Percentiles rank a stretch among this genome's conserved stretches.
phyloP scores from a whole-genome alignment of 805 yeast species.

The Metschnikowia colocasiae region DNA sequence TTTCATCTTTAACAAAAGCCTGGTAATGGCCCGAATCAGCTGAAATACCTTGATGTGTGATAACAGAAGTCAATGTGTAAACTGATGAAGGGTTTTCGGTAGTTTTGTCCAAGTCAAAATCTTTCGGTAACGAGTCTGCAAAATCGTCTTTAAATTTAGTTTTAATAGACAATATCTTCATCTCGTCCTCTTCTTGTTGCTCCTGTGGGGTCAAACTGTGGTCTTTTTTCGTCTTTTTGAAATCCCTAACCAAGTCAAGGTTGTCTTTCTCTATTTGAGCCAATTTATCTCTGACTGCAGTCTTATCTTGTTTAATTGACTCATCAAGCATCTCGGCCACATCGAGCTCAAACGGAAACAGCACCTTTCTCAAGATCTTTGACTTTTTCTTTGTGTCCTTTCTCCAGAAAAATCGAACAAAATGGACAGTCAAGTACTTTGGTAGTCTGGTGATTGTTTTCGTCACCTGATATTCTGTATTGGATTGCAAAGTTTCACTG shows the following conservation, averaged over 20 bases:
- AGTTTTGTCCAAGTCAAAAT: constrained; percentile 25
- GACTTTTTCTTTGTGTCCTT: constrained; percentile 87
- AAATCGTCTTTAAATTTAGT: constrained; percentile 51
- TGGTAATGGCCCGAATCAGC: constrained; percentile 99
- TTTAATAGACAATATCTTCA: constrained; percentile 45
- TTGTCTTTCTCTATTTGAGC: constrained; percentile 72
- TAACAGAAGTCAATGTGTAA: constrained; percentile 75
- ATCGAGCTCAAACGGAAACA: constrained; percentile 91
- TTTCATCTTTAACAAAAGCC: constrained; percentile 72
- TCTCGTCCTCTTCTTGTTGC: constrained; percentile 51
- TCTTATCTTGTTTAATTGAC: constrained; percentile 62
- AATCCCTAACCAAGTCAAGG: constrained; percentile 67
- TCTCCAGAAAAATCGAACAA: constrained; percentile 95
- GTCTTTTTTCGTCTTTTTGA: constrained; percentile 55
- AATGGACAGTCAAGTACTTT: constrained; percentile 82
- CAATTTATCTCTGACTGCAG: constrained; percentile 70
- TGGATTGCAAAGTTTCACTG: constrained; percentile 62
- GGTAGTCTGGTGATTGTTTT: constrained; percentile 75
- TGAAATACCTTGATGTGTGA: constrained; percentile 91
- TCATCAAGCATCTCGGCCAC: constrained; percentile 80
- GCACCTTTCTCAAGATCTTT: constrained; percentile 89
- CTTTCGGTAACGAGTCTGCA: constrained; percentile 39
- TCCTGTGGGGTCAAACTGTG: constrained; percentile 45
- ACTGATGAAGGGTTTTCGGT: constrained; percentile 86
- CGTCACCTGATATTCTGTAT: constrained; percentile 65